Evolutionary conservation across 2,329 filamentous ascomycete species (phyloP).

Genomic region (Escovopsis sp.): DNA sequence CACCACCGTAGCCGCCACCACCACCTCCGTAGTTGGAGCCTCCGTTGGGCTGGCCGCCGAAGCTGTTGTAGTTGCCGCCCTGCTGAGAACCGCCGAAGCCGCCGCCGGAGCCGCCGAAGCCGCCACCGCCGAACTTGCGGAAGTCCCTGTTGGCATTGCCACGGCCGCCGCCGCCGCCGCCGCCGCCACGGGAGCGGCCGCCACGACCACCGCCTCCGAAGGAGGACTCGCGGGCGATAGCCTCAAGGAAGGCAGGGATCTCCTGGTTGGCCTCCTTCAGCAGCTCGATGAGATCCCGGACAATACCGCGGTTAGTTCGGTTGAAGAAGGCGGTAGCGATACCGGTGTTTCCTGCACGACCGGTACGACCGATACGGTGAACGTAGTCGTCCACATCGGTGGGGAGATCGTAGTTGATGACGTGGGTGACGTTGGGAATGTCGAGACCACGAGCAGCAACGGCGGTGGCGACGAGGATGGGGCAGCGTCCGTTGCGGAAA

Average conservation of each 20-base stretch:
- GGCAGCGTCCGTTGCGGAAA: slow-evolving; percentile 91
- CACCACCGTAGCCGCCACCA: slow-evolving; percentile 23
- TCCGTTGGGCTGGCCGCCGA: slow-evolving; percentile 17
- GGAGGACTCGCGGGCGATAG: slow-evolving; percentile 86
- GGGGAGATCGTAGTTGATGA: slow-evolving; percentile 98
- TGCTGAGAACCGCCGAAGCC: slow-evolving; percentile 18
- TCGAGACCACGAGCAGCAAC: slow-evolving; percentile 84
- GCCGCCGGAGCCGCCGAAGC: slow-evolving; percentile 28
- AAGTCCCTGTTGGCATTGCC: slow-evolving; percentile 71
- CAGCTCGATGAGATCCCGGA: slow-evolving; percentile 90
- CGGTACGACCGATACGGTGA: slow-evolving; percentile 98
- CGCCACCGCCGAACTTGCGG: slow-evolving; percentile 55
- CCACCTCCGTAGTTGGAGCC: slow-evolving; percentile 24
- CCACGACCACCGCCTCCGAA: slow-evolving; percentile 58
- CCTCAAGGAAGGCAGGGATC: slow-evolving; percentile 85
- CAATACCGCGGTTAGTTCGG: slow-evolving; percentile 95
- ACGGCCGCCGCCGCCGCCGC: slow-evolving; percentile 53
- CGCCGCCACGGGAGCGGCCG: slow-evolving; percentile 35
- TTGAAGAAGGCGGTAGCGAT: slow-evolving; percentile 99
- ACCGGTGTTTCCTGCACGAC: slow-evolving; percentile 98
- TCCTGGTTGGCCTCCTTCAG: slow-evolving; percentile 99
- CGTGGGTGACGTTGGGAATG: slow-evolving; percentile 92
- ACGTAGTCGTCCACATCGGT: slow-evolving; percentile 98
- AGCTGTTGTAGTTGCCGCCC: slow-evolving; percentile 21
- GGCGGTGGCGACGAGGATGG: slow-evolving; percentile 90